Evolutionary conservation across 2,329 filamentous ascomycete species (phyloP), one percentile per base, ranked within the genome.

Genomic region (Fusarium sp.): DNA sequence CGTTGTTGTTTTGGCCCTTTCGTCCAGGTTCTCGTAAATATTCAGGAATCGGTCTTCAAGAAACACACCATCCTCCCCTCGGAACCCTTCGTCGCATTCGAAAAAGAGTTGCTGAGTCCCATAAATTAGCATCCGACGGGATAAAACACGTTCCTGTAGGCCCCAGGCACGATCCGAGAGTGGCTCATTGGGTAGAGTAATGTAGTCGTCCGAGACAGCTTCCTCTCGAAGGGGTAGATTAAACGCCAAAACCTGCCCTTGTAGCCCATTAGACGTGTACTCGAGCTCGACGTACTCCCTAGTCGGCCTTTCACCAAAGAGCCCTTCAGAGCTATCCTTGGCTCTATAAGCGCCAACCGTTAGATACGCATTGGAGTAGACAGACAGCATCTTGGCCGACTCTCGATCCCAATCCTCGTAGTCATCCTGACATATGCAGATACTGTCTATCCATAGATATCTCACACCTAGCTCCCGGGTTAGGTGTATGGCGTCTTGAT

Each of bases 401-500:
- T 61, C 59, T 0, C 34, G 34, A 4, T 61, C 45, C 59, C 56
- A 62, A 11, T 62, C 56, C 4, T 46, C 34, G 2, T 31, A 15
- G n/a, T 62, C 56, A 1, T 51, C 59, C 11, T 62, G 59, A 6
- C 46, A 62, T 1, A 62, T 62, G 2, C 56, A 62, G 2, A 62
- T 31, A 4, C 59, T 54, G 8, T 62, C 59, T n/a, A 62, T 61
- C 59, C 46, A 62, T 1, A 62, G 1, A 9, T 62, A 63, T 11
- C 34, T 15, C 0, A 63, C 7, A 0, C 4, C 17, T 0, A 63
- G 18, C 1, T 40, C 15, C 0, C 42, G 4, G 1, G 46, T 10
- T 1, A 63, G n/a, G 2, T 11, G 20, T 1, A 62, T 54, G 0
- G 20, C 9, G 1, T 63, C 34, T 14, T 42, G 48, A 0, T 61